phyloP scores from a whole-genome alignment of 352 stramenopile species.

The Pythium chondricola region DNA sequence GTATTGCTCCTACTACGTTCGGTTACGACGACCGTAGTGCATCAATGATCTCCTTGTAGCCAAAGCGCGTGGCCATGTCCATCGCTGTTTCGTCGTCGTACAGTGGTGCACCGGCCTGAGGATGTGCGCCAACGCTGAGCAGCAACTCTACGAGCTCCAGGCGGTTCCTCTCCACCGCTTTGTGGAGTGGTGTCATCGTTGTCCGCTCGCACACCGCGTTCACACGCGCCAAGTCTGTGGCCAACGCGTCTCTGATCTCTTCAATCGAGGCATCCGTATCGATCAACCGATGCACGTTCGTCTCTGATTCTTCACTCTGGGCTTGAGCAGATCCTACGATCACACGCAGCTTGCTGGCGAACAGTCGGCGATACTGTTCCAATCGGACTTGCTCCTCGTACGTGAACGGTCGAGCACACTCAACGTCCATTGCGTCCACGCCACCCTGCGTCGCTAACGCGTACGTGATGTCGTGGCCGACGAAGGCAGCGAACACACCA shows the following conservation, averaged over 20 bases:
- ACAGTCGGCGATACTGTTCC: slow-evolving; percentile 44
- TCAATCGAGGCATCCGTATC: slow-evolving; percentile 23
- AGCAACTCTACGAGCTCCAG: slow-evolving; percentile 43
- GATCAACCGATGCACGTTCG: slow-evolving; percentile 37
- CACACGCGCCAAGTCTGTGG: slow-evolving; percentile 14
- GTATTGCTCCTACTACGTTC: too few species aligned
- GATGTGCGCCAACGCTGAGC: slow-evolving; percentile 32
- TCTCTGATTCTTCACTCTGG: neutral
- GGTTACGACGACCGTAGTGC: too few species aligned
- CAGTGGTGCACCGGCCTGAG: slow-evolving; percentile 29
- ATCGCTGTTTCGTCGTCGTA: slow-evolving; percentile 61
- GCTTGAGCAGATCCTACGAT: slow-evolving; percentile 16
- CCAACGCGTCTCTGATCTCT: slow-evolving; percentile 6
- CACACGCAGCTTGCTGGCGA: slow-evolving; percentile 30
- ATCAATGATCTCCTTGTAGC: slow-evolving; percentile 33
- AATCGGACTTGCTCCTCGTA: slow-evolving; percentile 55
- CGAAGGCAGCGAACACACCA: slow-evolving; percentile 40
- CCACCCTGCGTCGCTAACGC: slow-evolving; percentile 34
- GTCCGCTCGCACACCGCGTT: slow-evolving; percentile 42
- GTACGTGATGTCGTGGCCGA: slow-evolving; percentile 58
- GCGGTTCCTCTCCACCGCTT: slow-evolving; percentile 54
- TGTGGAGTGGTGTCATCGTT: slow-evolving; percentile 60
- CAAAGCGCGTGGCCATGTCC: slow-evolving; percentile 52
- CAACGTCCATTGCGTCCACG: slow-evolving; percentile 32
- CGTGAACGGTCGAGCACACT: slow-evolving; percentile 28